Conservation (phyloP, 1,284 basidiomycete genomes). For the Ustilago shanxiensis region DNA sequence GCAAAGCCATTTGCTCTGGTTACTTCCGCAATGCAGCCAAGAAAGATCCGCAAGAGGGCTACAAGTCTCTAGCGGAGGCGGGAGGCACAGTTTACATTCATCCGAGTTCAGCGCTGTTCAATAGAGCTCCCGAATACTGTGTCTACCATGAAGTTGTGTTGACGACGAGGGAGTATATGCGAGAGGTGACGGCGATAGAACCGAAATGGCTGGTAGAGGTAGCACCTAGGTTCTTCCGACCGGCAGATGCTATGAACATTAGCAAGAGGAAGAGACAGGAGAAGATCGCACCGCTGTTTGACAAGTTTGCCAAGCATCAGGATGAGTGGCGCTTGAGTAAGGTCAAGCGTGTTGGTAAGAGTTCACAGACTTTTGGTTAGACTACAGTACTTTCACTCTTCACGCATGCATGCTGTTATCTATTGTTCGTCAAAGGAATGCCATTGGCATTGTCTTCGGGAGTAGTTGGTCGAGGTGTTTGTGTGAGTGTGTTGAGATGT, state of each 20-base stretch:
- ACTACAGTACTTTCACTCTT: neutral
- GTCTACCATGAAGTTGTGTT: constrained; percentile 82
- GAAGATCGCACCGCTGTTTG: constrained; percentile 91
- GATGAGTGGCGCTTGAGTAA: constrained; percentile 59
- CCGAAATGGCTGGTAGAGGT: constrained; percentile 99
- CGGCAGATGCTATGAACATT: constrained; percentile 94
- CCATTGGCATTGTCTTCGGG: neutral
- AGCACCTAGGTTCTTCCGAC: constrained; percentile 96
- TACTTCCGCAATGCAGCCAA: constrained; percentile 73
- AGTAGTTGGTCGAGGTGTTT: neutral
- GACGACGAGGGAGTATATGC: constrained; percentile 88
- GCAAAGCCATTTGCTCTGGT: constrained; percentile 95
- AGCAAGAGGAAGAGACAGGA: constrained; percentile 96
- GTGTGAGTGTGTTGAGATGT: too few relatives aligned
- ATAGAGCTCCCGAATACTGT: constrained; percentile 83
- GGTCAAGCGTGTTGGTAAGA: constrained; percentile 47
- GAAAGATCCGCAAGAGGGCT: constrained; percentile 79
- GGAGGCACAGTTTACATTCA: constrained; percentile 94
- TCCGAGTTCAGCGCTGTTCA: constrained; percentile 96
- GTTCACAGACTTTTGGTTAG: constrained; percentile 54
- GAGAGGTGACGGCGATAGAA: constrained; percentile 92
- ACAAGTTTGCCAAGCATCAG: constrained; percentile 55
- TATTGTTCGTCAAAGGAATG: neutral
- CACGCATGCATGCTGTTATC: neutral
- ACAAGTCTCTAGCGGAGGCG: constrained; percentile 92